Conservation (phyloP, 768 basidiomycete species). For the Boletus insuetus region DNA sequence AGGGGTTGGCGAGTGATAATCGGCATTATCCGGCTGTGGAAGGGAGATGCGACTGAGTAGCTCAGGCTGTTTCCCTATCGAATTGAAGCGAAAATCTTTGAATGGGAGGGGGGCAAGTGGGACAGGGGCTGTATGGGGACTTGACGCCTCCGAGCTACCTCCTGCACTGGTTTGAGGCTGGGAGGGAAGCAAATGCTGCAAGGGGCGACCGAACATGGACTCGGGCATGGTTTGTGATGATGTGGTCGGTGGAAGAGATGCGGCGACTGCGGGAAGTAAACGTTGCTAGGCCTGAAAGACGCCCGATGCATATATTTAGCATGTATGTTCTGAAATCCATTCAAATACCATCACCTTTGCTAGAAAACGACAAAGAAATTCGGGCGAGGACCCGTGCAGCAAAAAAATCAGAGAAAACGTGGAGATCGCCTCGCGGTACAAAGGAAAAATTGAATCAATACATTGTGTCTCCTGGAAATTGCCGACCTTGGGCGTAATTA, state of each 20-base stretch:
- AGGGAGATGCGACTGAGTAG: slow-evolving; percentile 51
- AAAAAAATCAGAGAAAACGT: slow-evolving; percentile 1
- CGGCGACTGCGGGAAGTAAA: slow-evolving; percentile 4
- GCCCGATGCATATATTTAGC: slow-evolving; percentile 18
- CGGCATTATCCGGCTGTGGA: slow-evolving; percentile 23
- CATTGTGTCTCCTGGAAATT: slow-evolving; percentile 1
- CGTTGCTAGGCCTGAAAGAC: slow-evolving; percentile 6
- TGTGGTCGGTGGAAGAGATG: slow-evolving; percentile 13
- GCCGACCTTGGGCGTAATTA: slow-evolving; percentile 2
- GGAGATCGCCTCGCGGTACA: not conserved
- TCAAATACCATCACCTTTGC: slow-evolving; percentile 13
- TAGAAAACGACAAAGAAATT: not conserved
- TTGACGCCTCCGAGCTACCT: not conserved
- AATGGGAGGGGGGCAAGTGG: slow-evolving; percentile 24
- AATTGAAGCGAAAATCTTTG: slow-evolving; percentile 45
- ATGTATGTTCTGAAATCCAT: not conserved
- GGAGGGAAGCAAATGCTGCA: slow-evolving; percentile 23
- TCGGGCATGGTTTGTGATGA: slow-evolving; percentile 20
- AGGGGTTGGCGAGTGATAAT: slow-evolving; percentile 30
- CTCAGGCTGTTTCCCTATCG: slow-evolving; percentile 53
- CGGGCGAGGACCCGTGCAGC: not conserved
- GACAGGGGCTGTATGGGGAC: slow-evolving; percentile 13
- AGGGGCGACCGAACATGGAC: slow-evolving; percentile 30
- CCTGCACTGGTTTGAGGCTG: not conserved
- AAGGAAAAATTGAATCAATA: not conserved